These are phyloP conservation scores for Apiospora arundinis DNA, from an alignment of 2,329 filamentous ascomycete species.

Conservation along the genomic window DNA sequence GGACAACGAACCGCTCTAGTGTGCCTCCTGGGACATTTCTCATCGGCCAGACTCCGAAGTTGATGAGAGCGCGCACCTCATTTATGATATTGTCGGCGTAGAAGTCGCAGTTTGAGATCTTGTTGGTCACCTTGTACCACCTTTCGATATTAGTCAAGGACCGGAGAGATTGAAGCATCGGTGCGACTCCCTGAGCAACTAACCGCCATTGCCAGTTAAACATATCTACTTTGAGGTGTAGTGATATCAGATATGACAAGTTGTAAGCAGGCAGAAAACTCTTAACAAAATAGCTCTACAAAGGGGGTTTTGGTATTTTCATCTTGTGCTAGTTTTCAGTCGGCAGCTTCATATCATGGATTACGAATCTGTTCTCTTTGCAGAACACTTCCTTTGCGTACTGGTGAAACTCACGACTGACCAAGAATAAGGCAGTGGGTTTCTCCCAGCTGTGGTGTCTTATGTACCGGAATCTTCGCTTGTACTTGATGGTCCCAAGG, in stretches of 20 bases:
- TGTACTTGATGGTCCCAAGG: not conserved
- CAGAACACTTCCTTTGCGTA: not conserved
- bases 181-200: not conserved
- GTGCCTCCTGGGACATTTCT: not conserved
- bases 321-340: no score
- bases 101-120: not conserved
- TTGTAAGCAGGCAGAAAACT: not conserved
- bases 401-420: not conserved
- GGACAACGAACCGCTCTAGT: not conserved
- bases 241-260: not conserved
- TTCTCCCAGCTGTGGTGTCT: not conserved
- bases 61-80: not conserved
- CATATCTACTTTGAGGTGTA: not conserved
- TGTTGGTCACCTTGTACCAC: not conserved
- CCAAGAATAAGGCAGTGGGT: not conserved
- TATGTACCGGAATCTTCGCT: not conserved
- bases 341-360: not conserved
- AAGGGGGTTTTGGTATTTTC: not conserved
- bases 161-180: not conserved
- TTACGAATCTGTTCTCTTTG: not conserved
- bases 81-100: not conserved
- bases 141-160: not conserved
- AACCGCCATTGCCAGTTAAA: not conserved
- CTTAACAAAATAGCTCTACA: not conserved
- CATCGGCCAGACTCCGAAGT: not conserved